Percentiles rank a stretch among this genome's conserved stretches.
Evolutionary conservation across 306 rosid genomes (phyloP).

Genomic region (Oxytropis ochrocephala): DNA sequence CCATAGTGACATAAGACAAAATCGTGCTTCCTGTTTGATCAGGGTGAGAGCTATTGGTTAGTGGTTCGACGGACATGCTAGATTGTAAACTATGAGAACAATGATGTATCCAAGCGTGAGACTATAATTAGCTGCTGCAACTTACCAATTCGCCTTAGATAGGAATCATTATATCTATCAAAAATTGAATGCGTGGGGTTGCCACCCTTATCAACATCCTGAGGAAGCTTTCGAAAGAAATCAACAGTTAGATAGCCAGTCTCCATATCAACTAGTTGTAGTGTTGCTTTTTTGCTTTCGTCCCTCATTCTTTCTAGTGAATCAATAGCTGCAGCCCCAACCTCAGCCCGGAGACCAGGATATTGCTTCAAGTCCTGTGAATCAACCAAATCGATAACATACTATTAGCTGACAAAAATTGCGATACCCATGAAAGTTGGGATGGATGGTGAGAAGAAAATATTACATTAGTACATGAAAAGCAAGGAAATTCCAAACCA

Average conservation of each 20-base stretch:
- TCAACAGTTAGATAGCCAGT: conserved; percentile 84
- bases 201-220: conserved; percentile 95
- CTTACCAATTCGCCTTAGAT: conserved; percentile 81
- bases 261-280: conserved; percentile 88
- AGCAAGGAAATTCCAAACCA: not conserved
- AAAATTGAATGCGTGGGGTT: conserved; percentile 92
- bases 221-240: conserved; percentile 95
- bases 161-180: conserved; percentile 88
- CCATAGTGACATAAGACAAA: conserved; percentile 87
- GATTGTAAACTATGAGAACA: not conserved
- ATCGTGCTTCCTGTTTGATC: conserved; percentile 62
- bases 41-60: not conserved
- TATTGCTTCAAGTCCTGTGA: conserved; percentile 84
- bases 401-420: not conserved
- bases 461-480: not conserved
- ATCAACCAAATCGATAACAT: conserved; percentile 9
- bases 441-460: not conserved
- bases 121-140: not conserved
- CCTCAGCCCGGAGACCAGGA: conserved; percentile 88
- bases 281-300: conserved; percentile 87
- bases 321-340: conserved; percentile 72
- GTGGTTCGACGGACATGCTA: not conserved
- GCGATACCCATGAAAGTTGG: not conserved
- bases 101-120: conserved; percentile 11
- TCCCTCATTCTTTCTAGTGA: conserved; percentile 86